These are phyloP conservation scores for Fomes fomentarius DNA, from an alignment of 1,284 basidiomycete genomes.

Conservation along the genomic window DNA sequence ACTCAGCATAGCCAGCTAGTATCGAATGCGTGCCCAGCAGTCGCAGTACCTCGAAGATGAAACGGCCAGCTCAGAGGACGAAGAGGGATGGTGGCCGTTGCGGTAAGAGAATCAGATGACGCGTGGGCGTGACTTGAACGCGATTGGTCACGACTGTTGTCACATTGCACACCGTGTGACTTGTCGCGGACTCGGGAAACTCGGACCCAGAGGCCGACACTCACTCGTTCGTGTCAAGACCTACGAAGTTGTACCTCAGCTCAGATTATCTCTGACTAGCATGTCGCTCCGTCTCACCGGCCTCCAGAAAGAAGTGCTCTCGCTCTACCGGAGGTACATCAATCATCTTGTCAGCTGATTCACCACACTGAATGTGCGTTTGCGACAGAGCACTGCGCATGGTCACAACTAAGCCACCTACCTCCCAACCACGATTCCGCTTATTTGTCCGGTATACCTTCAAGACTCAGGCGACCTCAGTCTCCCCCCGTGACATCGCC, in stretches of 20 bases:
- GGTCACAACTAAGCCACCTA: conserved; percentile 63
- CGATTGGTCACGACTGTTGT: conserved; percentile 10
- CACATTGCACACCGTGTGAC: background rate
- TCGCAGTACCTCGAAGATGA: background rate
- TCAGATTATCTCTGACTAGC: no score
- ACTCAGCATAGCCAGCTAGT: background rate
- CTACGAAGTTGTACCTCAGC: no score
- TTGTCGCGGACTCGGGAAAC: background rate
- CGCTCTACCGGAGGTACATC: conserved; percentile 68
- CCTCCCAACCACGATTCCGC: conserved; percentile 62
- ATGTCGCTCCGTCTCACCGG: conserved; percentile 50
- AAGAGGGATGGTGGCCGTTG: background rate
- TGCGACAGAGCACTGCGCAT: conserved; percentile 69
- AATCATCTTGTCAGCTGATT: background rate
- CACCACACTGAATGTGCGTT: background rate
- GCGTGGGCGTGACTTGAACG: conserved; percentile 12
- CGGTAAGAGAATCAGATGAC: conserved; percentile 6
- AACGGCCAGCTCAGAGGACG: background rate
- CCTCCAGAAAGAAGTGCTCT: conserved; percentile 70
- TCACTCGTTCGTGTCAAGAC: no score
- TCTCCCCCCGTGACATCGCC: conserved; percentile 66
- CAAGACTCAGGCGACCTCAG: conserved; percentile 56
- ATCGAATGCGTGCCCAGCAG: background rate
- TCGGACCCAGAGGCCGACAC: background rate
- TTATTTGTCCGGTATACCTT: conserved; percentile 72